Base-by-base conservation (phyloP, 2,329 filamentous ascomycete species). In the Cladosporium sp. region DNA sequence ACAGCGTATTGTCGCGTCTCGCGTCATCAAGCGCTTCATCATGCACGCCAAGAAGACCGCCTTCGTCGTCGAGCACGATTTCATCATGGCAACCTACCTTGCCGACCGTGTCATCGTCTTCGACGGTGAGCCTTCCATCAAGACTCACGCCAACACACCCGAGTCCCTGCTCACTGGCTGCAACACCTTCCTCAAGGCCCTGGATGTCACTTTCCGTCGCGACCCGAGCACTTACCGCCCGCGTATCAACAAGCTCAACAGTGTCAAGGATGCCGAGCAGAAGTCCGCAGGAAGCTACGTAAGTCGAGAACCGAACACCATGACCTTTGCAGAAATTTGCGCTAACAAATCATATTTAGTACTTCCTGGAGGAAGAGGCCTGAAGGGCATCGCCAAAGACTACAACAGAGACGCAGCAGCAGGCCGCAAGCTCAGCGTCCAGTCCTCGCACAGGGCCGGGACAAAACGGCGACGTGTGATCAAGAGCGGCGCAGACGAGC, bases 41-140 rank as follows among this genome's bases (percentile, higher is more conserved):
- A 99, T 99, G 95, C 94, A 99, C 84, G 89, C 93, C 74, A 98
- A 98, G 89, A 98, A 98, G 88, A 99, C 95, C 0, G 95, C 95
- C 59, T 99, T 99, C 79, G 89, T 99, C 72, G 94, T 99, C 78
- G 95, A 99, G 88, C 95, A 99, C 90, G 95, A 99, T 86, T 98
- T 99, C 84, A 97, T 98, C 83, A 97, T 98, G 93, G 88, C 88
- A 48, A 90, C 88, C 51, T 90, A 90, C 76, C 84, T 90, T 56
- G 88, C 95, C 54, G 96, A 99, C 76, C 91, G 95, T 71, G 95
- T 99, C 79, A 99, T 99, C 76, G 95, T 99, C 76, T 99, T 99
- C 76, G 95, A 98, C 76, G 95, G 96, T 73, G 77, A 96, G 82
- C 95, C 96, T 58, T 95, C 93, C 76, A 86, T 96, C 72, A 85